Percentiles rank a stretch among this genome's conserved stretches.
Conservation (phyloP, 1,284 basidiomycete species). For the Neotropicomus parvogracilis region DNA sequence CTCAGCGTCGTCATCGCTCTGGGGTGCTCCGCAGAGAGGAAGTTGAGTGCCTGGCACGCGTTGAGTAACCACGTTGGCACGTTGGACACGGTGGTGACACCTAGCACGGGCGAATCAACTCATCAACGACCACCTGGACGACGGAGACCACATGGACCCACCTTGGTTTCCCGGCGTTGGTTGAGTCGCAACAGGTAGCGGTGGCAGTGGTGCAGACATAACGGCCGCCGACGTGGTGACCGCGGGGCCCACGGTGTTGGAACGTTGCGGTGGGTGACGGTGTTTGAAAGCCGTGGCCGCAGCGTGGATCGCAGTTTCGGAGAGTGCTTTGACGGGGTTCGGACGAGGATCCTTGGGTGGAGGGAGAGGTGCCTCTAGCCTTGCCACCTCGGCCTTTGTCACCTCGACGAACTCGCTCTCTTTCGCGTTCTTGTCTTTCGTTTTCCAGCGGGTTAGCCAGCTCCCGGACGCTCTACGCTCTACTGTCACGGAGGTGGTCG, state of each 20-base stretch:
- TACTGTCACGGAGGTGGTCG: slow-evolving; percentile 59
- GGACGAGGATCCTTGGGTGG: slow-evolving; percentile 34
- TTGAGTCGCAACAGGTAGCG: slow-evolving; percentile 19
- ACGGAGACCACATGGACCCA: slow-evolving; percentile 1
- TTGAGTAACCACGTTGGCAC: slow-evolving; percentile 73
- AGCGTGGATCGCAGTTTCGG: slow-evolving; percentile 29
- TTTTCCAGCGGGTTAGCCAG: slow-evolving; percentile 53
- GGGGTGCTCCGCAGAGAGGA: slow-evolving; percentile 67
- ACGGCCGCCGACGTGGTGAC: slow-evolving; percentile 15
- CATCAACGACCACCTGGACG: slow-evolving; percentile 2
- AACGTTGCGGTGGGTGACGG: slow-evolving; percentile 29
- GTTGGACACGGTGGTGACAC: slow-evolving; percentile 51
- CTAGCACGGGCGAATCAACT: slow-evolving; percentile 20
- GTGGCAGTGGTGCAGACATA: slow-evolving; percentile 13
- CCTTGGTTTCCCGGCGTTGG: slow-evolving; percentile 19
- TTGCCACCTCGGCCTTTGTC: slow-evolving; percentile 25
- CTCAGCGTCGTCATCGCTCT: slow-evolving; percentile 70
- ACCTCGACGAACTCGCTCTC: slow-evolving; percentile 28
- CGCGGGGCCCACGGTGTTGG: slow-evolving; percentile 30
- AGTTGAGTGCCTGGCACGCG: slow-evolving; percentile 69
- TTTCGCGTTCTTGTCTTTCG: slow-evolving; percentile 27
- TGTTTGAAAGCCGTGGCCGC: slow-evolving; percentile 28
- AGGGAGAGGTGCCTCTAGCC: slow-evolving; percentile 13
- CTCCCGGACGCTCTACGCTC: slow-evolving; percentile 48
- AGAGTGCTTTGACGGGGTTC: slow-evolving; percentile 32